Conservation (phyloP, 2,329 filamentous ascomycete species). For the Ophiostoma sp. region DNA sequence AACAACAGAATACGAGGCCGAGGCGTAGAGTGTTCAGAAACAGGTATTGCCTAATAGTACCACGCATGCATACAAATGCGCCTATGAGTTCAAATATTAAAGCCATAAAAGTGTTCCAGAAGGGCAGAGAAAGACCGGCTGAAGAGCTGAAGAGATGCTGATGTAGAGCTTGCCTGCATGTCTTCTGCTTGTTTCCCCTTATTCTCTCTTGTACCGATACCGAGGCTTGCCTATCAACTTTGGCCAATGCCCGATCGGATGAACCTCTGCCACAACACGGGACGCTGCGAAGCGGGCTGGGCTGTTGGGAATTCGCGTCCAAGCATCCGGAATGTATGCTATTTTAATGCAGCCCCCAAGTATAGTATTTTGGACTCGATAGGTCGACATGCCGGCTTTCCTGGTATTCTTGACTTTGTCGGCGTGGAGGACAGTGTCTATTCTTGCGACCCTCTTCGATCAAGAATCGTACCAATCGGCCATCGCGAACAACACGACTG, state of each 20-base stretch:
- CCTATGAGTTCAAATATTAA: neutral
- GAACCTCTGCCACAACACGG: neutral
- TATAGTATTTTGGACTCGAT: too few species aligned
- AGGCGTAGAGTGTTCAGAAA: neutral
- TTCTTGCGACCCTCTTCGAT: neutral
- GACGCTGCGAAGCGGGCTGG: neutral
- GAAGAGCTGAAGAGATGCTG: neutral
- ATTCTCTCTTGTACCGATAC: neutral
- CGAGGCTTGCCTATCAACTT: neutral
- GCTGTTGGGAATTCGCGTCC: neutral
- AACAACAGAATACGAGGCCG: neutral
- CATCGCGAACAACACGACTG: neutral
- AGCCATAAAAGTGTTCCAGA: neutral
- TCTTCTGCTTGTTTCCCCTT: neutral
- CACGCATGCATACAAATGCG: neutral
- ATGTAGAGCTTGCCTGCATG: neutral
- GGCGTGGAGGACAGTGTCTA: too few species aligned
- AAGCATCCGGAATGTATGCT: neutral
- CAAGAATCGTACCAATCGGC: neutral
- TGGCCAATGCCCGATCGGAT: neutral
- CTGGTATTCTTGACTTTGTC: too few species aligned
- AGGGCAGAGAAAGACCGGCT: constrained; percentile 2
- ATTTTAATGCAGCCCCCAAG: neutral
- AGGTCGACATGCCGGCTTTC: too few species aligned
- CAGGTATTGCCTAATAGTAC: neutral